Conservation (phyloP, 768 basidiomycete species). For the Boletus bicolor region DNA sequence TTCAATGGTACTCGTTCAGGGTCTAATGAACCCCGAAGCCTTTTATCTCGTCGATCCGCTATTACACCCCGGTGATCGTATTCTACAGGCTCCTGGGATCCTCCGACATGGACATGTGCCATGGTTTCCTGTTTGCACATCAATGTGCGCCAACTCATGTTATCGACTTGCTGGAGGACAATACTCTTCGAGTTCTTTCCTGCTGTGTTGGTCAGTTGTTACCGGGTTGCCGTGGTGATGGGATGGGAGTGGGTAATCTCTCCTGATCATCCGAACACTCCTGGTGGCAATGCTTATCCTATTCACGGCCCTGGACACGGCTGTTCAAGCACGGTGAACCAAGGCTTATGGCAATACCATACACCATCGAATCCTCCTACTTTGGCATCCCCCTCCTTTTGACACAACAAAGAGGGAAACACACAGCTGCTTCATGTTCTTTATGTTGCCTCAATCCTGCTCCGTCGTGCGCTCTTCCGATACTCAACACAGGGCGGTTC, state of each 20-base stretch:
- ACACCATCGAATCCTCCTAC: not conserved
- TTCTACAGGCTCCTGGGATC: no score
- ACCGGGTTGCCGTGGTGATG: no score
- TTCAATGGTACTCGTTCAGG: not conserved
- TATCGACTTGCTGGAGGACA: not conserved
- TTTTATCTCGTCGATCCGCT: not conserved
- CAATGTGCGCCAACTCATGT: not conserved
- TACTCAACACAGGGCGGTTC: not conserved
- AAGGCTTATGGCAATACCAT: not conserved
- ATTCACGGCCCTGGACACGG: not conserved
- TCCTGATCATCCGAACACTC: not conserved
- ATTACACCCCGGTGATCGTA: not conserved
- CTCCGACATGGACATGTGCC: not conserved
- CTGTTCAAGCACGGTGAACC: not conserved
- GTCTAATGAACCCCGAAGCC: not conserved
- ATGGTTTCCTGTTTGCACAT: not conserved
- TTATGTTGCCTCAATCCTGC: not conserved
- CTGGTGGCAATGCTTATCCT: not conserved
- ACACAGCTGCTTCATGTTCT: not conserved
- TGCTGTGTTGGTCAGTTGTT: not conserved
- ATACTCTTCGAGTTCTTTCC: not conserved
- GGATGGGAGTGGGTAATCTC: not conserved
- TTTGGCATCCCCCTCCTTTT: not conserved
- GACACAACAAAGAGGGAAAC: not conserved
- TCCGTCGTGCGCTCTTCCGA: not conserved